These are phyloP conservation scores for Debaryomyces prosopidis DNA, from an alignment of 805 yeast genomes.

Conservation along the genomic window DNA sequence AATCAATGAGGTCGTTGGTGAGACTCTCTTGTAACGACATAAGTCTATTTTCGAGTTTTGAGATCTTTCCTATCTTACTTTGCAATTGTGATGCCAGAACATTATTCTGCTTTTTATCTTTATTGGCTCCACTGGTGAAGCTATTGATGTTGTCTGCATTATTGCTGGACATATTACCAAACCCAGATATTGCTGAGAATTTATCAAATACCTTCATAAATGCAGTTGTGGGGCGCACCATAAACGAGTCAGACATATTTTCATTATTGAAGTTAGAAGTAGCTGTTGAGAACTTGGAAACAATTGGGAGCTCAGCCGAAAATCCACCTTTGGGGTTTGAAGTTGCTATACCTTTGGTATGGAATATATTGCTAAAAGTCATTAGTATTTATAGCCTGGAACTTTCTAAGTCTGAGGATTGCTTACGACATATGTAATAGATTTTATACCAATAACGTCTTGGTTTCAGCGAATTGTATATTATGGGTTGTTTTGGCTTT, in stretches of 20 bases:
- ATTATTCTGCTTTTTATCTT: slow-evolving; percentile 7
- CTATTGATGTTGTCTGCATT: slow-evolving; percentile 1
- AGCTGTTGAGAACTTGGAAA: slow-evolving; percentile 9
- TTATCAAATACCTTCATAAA: slow-evolving; percentile 20
- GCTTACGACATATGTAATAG: slow-evolving; percentile 8
- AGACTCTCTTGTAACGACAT: slow-evolving; percentile 37
- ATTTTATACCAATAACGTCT: no score
- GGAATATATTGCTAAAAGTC: slow-evolving; percentile 8
- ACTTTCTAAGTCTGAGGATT: not conserved
- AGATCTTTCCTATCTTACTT: slow-evolving; percentile 16
- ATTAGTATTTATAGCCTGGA: not conserved
- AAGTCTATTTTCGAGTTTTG: slow-evolving; percentile 40
- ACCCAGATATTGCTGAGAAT: slow-evolving; percentile 11
- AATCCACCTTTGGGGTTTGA: not conserved
- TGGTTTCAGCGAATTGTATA: no score
- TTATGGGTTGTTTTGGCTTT: no score
- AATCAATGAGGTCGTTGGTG: slow-evolving; percentile 37
- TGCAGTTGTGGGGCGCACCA: slow-evolving; percentile 23
- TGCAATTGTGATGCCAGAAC: slow-evolving; percentile 10
- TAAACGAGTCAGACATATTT: slow-evolving; percentile 9
- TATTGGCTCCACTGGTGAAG: slow-evolving; percentile 2
- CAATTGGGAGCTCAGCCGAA: slow-evolving; percentile 5
- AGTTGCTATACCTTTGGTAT: slow-evolving; percentile 4
- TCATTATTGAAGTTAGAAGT: slow-evolving; percentile 11
- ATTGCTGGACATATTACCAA: slow-evolving; percentile 4